Conservation (phyloP, 805 yeast genomes). For the Ogataea ramenticola region DNA sequence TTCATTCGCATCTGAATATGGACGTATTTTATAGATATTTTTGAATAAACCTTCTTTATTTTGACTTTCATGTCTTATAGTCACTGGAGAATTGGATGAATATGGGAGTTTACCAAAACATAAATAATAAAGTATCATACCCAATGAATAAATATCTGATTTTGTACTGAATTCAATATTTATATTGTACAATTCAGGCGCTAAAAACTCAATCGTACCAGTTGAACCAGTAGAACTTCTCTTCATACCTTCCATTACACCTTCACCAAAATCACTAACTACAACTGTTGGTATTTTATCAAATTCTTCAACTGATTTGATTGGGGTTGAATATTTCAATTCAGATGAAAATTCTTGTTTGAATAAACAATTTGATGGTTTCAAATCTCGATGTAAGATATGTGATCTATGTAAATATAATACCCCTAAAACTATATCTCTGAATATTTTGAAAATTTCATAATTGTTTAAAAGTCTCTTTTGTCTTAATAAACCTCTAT, state of each 20-base stretch:
- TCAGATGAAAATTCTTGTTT: slow-evolving; percentile 25
- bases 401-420: slow-evolving; percentile 65
- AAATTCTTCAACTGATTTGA: slow-evolving; percentile 15
- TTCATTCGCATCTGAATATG: not conserved
- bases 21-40: slow-evolving; percentile 12
- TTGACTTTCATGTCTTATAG: slow-evolving; percentile 19
- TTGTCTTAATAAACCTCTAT: not conserved
- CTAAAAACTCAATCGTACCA: slow-evolving; percentile 82
- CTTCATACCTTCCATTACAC: slow-evolving; percentile 61
- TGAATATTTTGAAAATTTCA: slow-evolving; percentile 64
- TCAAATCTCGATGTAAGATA: slow-evolving; percentile 80
- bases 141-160: slow-evolving; percentile 78
- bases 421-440: slow-evolving; percentile 65
- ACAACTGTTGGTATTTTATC: slow-evolving; percentile 54
- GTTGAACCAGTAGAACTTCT: slow-evolving; percentile 75
- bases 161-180: slow-evolving; percentile 54
- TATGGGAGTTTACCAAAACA: slow-evolving; percentile 72
- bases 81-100: slow-evolving; percentile 16
- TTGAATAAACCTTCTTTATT: slow-evolving; percentile 13
- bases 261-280: slow-evolving; percentile 88
- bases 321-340: slow-evolving; percentile 13
- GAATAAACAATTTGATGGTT: slow-evolving; percentile 81
- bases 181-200: slow-evolving; percentile 64
- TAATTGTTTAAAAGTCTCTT: slow-evolving; percentile 33
- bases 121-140: slow-evolving; percentile 71